These are phyloP conservation scores for Pulveroboletus sp. DNA, from an alignment of 1,284 basidiomycete species.

Conservation along the genomic window DNA sequence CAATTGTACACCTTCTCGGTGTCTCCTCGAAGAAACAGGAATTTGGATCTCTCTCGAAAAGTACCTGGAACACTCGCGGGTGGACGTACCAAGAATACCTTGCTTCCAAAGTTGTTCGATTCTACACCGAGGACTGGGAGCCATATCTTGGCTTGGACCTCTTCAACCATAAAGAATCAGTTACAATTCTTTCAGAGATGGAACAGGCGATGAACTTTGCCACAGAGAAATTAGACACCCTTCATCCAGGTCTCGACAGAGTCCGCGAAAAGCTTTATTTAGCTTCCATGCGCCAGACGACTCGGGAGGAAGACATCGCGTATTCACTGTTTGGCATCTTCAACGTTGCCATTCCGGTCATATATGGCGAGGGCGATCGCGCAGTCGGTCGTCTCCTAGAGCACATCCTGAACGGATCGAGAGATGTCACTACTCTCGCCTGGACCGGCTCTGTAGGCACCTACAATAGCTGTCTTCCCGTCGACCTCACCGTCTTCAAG, in stretches of 20 bases:
- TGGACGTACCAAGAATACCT: slow-evolving; percentile 16
- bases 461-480: slow-evolving; percentile 15
- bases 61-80: slow-evolving; percentile 16
- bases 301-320: slow-evolving; percentile 1
- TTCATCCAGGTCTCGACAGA: slow-evolving; percentile 6
- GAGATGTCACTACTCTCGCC: slow-evolving; percentile 10
- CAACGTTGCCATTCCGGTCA: background rate
- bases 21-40: background rate
- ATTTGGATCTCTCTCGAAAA: background rate
- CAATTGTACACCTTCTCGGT: background rate
- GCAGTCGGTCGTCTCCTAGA: slow-evolving; percentile 17
- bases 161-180: slow-evolving; percentile 7
- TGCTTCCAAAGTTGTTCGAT: background rate
- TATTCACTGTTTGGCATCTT: slow-evolving; percentile 9
- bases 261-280: slow-evolving; percentile 11
- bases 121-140: slow-evolving; percentile 3
- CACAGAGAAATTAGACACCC: background rate
- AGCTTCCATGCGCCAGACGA: slow-evolving; percentile 2
- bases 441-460: slow-evolving; percentile 5
- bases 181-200: background rate
- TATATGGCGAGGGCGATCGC: slow-evolving; percentile 6
- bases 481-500: slow-evolving; percentile 6
- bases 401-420: slow-evolving; percentile 5
- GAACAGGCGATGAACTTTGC: background rate
- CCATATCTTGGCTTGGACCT: background rate